Evolutionary conservation across 2,329 filamentous ascomycete species (phyloP), one percentile per base, ranked within the genome.

Genomic region (Bipolaris zeicola): DNA sequence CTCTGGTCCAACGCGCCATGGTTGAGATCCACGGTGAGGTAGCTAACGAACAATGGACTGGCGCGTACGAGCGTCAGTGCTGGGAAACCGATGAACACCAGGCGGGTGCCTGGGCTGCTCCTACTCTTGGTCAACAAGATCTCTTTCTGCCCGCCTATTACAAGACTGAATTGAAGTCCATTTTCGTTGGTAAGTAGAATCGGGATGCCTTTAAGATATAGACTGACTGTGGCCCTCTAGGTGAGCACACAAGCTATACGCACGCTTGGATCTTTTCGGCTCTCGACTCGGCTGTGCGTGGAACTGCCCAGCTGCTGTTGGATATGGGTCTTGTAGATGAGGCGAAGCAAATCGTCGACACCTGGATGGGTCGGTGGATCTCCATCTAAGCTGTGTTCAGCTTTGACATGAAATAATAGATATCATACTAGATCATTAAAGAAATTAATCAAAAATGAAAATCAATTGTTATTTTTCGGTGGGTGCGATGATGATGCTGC

Each of bases 81-180:
- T 91, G 88, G 88, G 78, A 82, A 49, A 71, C 82, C 6, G 86
- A 90, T 60, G 81, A 84, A 56, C 82, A 85, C 56, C 81, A 87
- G 70, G 82, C 81, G 1, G 87, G 84, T 4, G 83, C 83, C 6
- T 91, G 87, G 88, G 83, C 83, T 1, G 72, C 74, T 4, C 87
- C 88, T 0, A 74, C 79, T 0, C 78, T 86, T 0, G 87, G 87
- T 0, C 87, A 90, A 76, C 88, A 91, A 67, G 82, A 88, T 62
- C 68, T 90, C 22, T 91, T 88, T 63, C 77, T 91, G 7, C 88
- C 89, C 0, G 85, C 88, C n/a, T 91, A 89, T 67, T 90, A 88
- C 67, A 83, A 87, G 68, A 90, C 87, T 0, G 85, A 91, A 71
- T 82, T 82, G 60, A 85, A 87, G 45, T 86, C 87, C n/a, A 85